Evolutionary conservation across 306 rosid genomes (phyloP).

Genomic region (Herpetospermum pedunculosum): DNA sequence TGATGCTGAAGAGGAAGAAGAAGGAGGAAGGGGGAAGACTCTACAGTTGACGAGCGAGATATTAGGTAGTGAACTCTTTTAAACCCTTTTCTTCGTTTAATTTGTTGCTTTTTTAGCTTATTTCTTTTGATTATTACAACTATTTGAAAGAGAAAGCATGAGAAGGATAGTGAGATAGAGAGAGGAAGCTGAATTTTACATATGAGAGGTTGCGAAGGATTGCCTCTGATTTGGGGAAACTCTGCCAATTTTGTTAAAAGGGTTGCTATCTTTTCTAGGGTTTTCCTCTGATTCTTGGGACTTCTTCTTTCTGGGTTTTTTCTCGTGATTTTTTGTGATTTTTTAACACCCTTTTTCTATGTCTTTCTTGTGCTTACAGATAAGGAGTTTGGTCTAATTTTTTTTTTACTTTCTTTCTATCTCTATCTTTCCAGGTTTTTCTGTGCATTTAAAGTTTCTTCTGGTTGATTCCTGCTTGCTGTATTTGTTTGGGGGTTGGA

Average conservation of each 20-base stretch:
- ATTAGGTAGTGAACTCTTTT: conserved; percentile 39
- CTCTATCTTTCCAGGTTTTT: conserved; percentile 9
- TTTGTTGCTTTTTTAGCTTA: conserved; percentile 10
- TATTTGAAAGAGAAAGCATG: conserved; percentile 22
- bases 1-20: conserved; percentile 17
- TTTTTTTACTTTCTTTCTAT: conserved; percentile 12
- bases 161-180: conserved; percentile 18
- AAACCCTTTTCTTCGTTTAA: neutral
- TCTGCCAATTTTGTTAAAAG: conserved; percentile 29
- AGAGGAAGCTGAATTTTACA: conserved; percentile 19
- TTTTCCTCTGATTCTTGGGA: conserved; percentile 79
- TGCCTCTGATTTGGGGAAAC: conserved; percentile 96
- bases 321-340: conserved; percentile 64
- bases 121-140: conserved; percentile 22
- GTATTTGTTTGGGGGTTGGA: conserved; percentile 30
- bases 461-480: conserved; percentile 38
- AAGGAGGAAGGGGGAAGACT: conserved; percentile 17
- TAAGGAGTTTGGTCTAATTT: conserved; percentile 37
- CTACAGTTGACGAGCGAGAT: conserved; percentile 45
- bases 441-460: conserved; percentile 23
- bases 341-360: neutral
- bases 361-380: conserved; percentile 44
- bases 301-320: conserved; percentile 45
- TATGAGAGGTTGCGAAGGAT: conserved; percentile 40
- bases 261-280: conserved; percentile 37